These are phyloP conservation scores for Wickerhamiella cacticola DNA, from an alignment of 805 yeast genomes.

Conservation along the genomic window DNA sequence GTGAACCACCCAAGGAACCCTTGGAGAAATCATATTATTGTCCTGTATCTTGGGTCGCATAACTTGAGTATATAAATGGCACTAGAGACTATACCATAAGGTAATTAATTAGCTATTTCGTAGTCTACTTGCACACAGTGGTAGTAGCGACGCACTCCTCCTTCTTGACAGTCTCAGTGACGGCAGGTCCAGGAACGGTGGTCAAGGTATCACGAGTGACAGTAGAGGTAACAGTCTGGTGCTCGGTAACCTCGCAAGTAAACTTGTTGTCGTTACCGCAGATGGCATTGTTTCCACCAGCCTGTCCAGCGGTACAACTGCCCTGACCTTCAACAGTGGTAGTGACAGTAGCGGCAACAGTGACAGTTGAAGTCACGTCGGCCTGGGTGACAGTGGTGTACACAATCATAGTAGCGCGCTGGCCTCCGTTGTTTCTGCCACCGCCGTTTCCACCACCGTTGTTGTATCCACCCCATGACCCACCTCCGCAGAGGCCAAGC, in stretches of 20 bases:
- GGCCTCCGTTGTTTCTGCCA: not conserved
- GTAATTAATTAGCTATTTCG: not conserved
- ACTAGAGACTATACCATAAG: not conserved
- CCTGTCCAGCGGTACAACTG: not conserved
- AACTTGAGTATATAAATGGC: not conserved
- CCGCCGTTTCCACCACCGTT: conserved; percentile 4
- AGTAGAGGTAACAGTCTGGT: not conserved
- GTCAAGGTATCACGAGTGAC: not conserved
- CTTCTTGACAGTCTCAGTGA: not conserved
- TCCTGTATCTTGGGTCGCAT: too few species aligned
- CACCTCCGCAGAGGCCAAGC: not conserved
- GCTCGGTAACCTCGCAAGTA: conserved; percentile 1
- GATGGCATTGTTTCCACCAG: not conserved
- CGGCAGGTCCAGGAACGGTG: not conserved
- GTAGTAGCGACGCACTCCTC: not conserved
- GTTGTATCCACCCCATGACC: not conserved
- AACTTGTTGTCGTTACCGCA: not conserved
- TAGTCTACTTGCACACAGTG: not conserved
- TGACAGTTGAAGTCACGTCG: not conserved
- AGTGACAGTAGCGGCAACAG: conserved; percentile 7
- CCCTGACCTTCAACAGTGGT: not conserved
- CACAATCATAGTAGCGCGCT: conserved; percentile 4
- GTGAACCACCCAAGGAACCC: too few species aligned
- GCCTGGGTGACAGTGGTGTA: conserved; percentile 8
- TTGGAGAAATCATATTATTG: too few species aligned